A percentile compares a stretch with the other conserved stretches of the same genome.
These are phyloP conservation scores for Blastomyces percursus DNA, from an alignment of 2,329 filamentous ascomycete species.

Conservation along the genomic window DNA sequence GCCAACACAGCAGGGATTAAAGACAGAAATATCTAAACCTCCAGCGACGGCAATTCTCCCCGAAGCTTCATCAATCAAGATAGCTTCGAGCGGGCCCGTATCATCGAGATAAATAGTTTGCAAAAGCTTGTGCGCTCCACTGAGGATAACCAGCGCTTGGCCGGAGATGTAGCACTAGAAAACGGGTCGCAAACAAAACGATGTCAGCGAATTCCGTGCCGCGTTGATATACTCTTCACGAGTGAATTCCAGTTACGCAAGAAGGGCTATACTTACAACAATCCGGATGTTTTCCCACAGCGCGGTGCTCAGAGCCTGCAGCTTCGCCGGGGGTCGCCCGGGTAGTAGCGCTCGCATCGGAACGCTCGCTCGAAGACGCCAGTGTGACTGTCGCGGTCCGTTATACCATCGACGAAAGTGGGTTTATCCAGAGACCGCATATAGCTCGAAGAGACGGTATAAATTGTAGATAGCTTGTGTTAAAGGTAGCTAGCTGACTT, in stretches of 20 bases:
- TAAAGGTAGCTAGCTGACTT: not conserved
- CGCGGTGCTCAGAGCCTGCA: slow-evolving; percentile 64
- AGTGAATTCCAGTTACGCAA: not conserved
- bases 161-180: slow-evolving; percentile 76
- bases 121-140: slow-evolving; percentile 59
- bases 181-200: not conserved
- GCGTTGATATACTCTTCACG: not conserved
- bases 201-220: slow-evolving; percentile 2
- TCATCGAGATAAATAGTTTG: slow-evolving; percentile 88
- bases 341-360: slow-evolving; percentile 71
- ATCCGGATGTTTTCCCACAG: slow-evolving; percentile 62
- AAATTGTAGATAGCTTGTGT: not conserved
- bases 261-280: slow-evolving; percentile 45
- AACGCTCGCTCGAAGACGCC: slow-evolving; percentile 19
- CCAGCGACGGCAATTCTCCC: slow-evolving; percentile 78
- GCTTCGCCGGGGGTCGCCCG: slow-evolving; percentile 64
- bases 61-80: slow-evolving; percentile 68
- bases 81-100: slow-evolving; percentile 52
- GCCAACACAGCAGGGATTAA: slow-evolving; percentile 60
- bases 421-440: not conserved
- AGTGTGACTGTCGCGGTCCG: slow-evolving; percentile 5
- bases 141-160: slow-evolving; percentile 73
- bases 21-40: slow-evolving; percentile 57
- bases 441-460: not conserved
- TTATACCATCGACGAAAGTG: slow-evolving; percentile 12